Evolutionary conservation across 805 yeast species (phyloP), one percentile per base, ranked within the genome.

Genomic region (Metschnikowia amazonensis): DNA sequence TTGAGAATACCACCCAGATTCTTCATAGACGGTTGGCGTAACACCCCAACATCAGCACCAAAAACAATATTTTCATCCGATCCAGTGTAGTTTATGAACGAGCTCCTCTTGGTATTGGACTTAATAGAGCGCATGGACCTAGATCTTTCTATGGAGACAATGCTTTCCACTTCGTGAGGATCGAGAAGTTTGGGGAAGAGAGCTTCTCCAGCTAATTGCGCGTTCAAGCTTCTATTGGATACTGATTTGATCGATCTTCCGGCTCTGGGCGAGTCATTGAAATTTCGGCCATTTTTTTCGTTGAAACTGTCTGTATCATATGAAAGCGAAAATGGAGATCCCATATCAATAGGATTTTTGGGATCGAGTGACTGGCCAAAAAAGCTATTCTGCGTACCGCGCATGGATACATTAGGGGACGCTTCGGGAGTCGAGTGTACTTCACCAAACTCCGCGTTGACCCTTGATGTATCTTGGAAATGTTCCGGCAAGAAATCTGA

Each of bases 141-240:
- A 6, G 85, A 77, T 48, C 90, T 72, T 60, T 86, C 95, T 36
- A 86, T 59, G 6, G 84, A 76, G 2, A 84, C 83, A 46, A 86
- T 86, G 37, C 86, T 81, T 52, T 83, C 86, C 9, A 86, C 86
- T 57, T 86, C 95, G 43, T 76, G 79, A 0, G 77, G 70, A 46
- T 75, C 82, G 27, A 86, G 66, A 2, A 80, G 76, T 58, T 82
- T 85, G 0, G 95, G 95, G 60, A 86, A 86, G 21, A 86, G 62
- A 0, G 81, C 79, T 45, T 84, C 76, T 3, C 76, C 76, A 6
- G 66, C 52, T 9, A 69, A 50, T 34, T 59, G 65, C 28, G 59
- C 64, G 18, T 50, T 57, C 14, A 46, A 45, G 21, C 34, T 39
- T 39, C 42, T 30, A 9, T 16, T 39, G 28, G 42, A 39, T 17